A percentile compares a stretch with the other conserved stretches of the same genome.
phyloP scores from a whole-genome alignment of 2,329 filamentous ascomycete genomes.

The Ceratocystis cacaofunesta region DNA sequence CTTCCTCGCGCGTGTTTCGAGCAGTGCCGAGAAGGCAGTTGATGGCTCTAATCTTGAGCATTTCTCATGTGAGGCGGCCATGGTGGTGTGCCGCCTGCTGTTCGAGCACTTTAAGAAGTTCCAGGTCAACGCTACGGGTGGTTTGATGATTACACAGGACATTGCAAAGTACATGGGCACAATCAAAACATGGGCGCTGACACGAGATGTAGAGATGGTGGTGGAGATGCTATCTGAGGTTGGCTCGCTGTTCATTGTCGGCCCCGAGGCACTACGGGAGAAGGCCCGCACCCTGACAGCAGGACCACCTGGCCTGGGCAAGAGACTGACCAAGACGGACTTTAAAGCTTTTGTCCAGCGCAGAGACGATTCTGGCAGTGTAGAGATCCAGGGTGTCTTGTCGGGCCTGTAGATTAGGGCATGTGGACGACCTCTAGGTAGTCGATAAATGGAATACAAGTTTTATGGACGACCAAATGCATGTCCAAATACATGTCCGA shows the following conservation, averaged over 20 bases:
- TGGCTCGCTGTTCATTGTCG: slow-evolving; percentile 89
- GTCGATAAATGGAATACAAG: too few species aligned
- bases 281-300: slow-evolving; percentile 45
- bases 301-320: slow-evolving; percentile 30
- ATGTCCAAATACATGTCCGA: too few species aligned
- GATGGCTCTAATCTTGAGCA: slow-evolving; percentile 71
- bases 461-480: neutral
- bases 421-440: neutral
- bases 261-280: slow-evolving; percentile 60
- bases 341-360: slow-evolving; percentile 73
- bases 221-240: slow-evolving; percentile 87
- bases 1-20: slow-evolving; percentile 58
- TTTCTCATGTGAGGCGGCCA: slow-evolving; percentile 70
- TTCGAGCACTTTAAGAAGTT: slow-evolving; percentile 93
- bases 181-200: slow-evolving; percentile 65
- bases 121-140: slow-evolving; percentile 80
- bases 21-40: slow-evolving; percentile 50
- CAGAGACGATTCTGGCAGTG: slow-evolving; percentile 67
- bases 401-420: slow-evolving; percentile 36
- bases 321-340: slow-evolving; percentile 49
- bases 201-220: slow-evolving; percentile 49
- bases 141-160: slow-evolving; percentile 90
- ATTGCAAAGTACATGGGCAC: slow-evolving; percentile 85
- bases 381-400: slow-evolving; percentile 71
- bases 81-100: slow-evolving; percentile 61